Percentiles rank a stretch among this genome's conserved stretches.
phyloP scores from a whole-genome alignment of 2,329 filamentous ascomycete genomes.

The Phaeophleospora eucalypticola region DNA sequence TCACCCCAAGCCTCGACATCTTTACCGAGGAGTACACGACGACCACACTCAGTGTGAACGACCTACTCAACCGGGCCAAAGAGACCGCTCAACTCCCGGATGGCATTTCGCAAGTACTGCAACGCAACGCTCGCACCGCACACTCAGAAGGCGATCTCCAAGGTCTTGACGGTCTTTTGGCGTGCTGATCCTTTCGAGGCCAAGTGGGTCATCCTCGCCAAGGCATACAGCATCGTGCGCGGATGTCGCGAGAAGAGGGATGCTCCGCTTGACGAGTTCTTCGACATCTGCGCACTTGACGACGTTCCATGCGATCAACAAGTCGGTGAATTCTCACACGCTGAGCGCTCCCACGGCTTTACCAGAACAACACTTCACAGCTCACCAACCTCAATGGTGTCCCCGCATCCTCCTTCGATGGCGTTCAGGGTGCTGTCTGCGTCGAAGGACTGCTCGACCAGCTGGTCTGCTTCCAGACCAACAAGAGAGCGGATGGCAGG shows the following conservation, averaged over 20 bases:
- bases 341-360: slow-evolving; percentile 8
- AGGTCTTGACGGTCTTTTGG: slow-evolving; percentile 49
- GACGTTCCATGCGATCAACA: too few species aligned
- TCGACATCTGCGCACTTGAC: slow-evolving; percentile 34
- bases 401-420: slow-evolving; percentile 3
- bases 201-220: slow-evolving; percentile 49
- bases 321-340: too few species aligned
- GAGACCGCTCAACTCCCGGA: slow-evolving; percentile 14
- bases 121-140: slow-evolving; percentile 13
- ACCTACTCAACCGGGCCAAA: slow-evolving; percentile 8
- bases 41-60: slow-evolving; percentile 15
- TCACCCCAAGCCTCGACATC: slow-evolving; percentile 13
- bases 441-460: slow-evolving; percentile 4
- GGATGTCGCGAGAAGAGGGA: slow-evolving; percentile 47
- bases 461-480: slow-evolving; percentile 1
- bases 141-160: slow-evolving; percentile 51
- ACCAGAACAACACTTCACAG: slow-evolving; percentile 15
- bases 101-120: slow-evolving; percentile 20
- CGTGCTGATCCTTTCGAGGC: slow-evolving; percentile 46
- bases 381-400: slow-evolving; percentile 9
- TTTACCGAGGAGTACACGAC: slow-evolving; percentile 11
- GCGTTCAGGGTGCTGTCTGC: slow-evolving; percentile 4
- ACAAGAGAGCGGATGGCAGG: too few species aligned
- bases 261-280: slow-evolving; percentile 47
- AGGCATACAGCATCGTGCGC: slow-evolving; percentile 53